Conservation (phyloP, 768 basidiomycete species). For the Wakefieldia striispora region DNA sequence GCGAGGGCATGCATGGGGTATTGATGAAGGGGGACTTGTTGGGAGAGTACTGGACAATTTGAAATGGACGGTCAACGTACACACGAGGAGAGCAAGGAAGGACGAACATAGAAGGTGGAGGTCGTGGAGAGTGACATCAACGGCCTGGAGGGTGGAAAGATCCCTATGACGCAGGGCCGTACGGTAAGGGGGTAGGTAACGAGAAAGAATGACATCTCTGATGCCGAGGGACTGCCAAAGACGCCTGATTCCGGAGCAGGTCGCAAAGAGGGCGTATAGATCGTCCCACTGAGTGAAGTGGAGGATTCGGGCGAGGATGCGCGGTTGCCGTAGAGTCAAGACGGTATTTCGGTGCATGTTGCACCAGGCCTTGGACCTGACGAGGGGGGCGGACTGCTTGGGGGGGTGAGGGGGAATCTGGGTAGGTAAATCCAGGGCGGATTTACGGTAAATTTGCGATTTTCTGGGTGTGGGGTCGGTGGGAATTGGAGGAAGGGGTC, state of each 20-base stretch:
- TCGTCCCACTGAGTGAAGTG: slow-evolving; percentile 36
- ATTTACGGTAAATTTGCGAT: neutral
- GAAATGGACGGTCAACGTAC: slow-evolving; percentile 5
- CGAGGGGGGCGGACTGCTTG: neutral
- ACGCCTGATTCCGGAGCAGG: slow-evolving; percentile 35
- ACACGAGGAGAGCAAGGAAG: slow-evolving; percentile 8
- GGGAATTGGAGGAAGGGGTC: slow-evolving; percentile 22
- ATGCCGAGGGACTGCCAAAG: slow-evolving; percentile 33
- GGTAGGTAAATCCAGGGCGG: neutral
- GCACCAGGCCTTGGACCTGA: slow-evolving; percentile 23
- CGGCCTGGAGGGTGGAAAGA: slow-evolving; percentile 38
- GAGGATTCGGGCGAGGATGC: slow-evolving; percentile 34
- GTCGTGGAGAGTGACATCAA: slow-evolving; percentile 56
- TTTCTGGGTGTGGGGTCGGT: neutral
- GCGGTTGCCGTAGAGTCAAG: slow-evolving; percentile 33
- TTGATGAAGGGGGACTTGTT: slow-evolving; percentile 58
- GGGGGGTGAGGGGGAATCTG: slow-evolving; percentile 2
- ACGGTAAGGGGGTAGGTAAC: slow-evolving; percentile 58
- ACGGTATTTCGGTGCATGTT: slow-evolving; percentile 28
- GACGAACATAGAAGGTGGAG: slow-evolving; percentile 65
- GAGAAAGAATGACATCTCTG: slow-evolving; percentile 40
- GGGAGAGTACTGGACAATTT: slow-evolving; percentile 54
- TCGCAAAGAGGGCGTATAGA: slow-evolving; percentile 38
- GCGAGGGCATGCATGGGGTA: slow-evolving; percentile 70
- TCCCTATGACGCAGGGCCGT: slow-evolving; percentile 42